Evolutionary conservation across 768 basidiomycete genomes (phyloP).

Genomic region (Lyophyllum decastes): DNA sequence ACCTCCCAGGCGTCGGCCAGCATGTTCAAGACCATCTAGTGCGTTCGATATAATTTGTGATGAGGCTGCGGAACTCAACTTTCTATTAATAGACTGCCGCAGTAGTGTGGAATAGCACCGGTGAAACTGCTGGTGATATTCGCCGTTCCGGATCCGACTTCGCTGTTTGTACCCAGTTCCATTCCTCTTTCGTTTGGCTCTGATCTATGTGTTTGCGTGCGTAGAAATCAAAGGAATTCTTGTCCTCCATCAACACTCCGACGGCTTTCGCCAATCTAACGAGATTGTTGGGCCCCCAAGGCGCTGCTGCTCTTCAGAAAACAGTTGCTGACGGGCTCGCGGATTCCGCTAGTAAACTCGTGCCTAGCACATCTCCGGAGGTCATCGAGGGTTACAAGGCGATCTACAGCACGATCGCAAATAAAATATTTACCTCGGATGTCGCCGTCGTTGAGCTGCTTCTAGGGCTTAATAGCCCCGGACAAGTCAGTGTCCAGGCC

Average conservation of each 20-base stretch:
- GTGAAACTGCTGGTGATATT: constrained; percentile 35
- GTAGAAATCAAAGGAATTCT: constrained; percentile 36
- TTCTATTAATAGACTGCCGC: constrained; percentile 1
- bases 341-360: constrained; percentile 35
- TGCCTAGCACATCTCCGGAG: constrained; percentile 41
- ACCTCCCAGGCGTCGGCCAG: constrained; percentile 60
- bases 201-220: not conserved
- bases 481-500: constrained; percentile 54
- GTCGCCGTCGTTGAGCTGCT: constrained; percentile 62
- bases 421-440: constrained; percentile 37
- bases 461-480: constrained; percentile 35
- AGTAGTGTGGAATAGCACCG: constrained; percentile 8
- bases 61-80: not conserved
- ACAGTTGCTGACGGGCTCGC: constrained; percentile 31
- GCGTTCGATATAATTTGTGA: not conserved
- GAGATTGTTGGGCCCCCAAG: constrained; percentile 35
- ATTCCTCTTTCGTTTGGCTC: not conserved
- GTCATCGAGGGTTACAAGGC: constrained; percentile 57
- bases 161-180: constrained; percentile 31
- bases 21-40: constrained; percentile 53
- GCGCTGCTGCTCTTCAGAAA: constrained; percentile 32
- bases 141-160: constrained; percentile 26
- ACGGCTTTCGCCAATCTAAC: constrained; percentile 58
- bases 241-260: constrained; percentile 63
- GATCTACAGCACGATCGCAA: constrained; percentile 48